Base-by-base conservation (phyloP, 208 protist species). In the Crithidia bombi region DNA sequence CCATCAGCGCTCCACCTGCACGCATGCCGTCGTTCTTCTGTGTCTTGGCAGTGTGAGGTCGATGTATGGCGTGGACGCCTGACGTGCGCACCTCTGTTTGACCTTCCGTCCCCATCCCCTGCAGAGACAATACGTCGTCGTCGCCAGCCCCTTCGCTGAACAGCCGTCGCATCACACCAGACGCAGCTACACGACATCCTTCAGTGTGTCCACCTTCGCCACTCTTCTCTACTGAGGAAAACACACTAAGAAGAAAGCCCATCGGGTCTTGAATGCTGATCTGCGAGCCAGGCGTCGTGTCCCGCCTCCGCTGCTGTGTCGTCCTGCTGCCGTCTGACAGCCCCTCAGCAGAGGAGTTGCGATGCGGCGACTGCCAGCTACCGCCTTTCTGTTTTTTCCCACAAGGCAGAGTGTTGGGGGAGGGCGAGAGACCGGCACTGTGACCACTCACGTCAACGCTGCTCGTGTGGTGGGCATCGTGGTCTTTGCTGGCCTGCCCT, bases 201-300 rank as follows among this genome's bases (percentile, higher is more conserved):
- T 52, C 56, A 32, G 35, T 26, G 35, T 51, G 38, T 14, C 7
- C 38, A 43, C 14, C 46, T 4, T 6, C 43, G n/a, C n/a, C n/a
- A n/a, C 23, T 35, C 36, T 54, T 21, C 10, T 62, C 30, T 21
- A 33, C 39, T 5, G 56, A 36, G 9, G 73, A 73, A 44, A 83
- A 83, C 28, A 79, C 62, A n/a, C 38, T 67, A 17, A 83, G 38
- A 7, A 83, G 35, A 56, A 58, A 79, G 44, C 65, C 65, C 73
- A 83, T 83, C 12, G 78, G 52, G 52, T 58, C 59, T 28, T 63
- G 49, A 52, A 19, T 44, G 41, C 49, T 56, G 14, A 59, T 47
- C 39, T 30, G 21, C 65, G 47, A n/a, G n/a, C n/a, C n/a, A n/a
- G n/a, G n/a, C n/a, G n/a, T n/a, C n/a, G n/a, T n/a, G n/a, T n/a